These are phyloP conservation scores for Daldinia eschscholtzii DNA, from an alignment of 2,329 filamentous ascomycete genomes.

Conservation along the genomic window DNA sequence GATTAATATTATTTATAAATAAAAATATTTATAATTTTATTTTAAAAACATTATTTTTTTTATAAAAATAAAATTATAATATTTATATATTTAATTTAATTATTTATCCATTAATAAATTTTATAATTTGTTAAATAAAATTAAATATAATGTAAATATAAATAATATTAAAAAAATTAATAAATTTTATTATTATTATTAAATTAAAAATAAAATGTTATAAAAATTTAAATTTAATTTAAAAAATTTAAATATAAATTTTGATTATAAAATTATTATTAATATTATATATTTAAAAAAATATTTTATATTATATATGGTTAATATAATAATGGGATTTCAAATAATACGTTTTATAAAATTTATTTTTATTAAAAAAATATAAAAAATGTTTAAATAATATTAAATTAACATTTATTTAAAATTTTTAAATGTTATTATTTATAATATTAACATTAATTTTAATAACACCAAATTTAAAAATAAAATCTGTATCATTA, in stretches of 20 bases:
- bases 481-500: neutral
- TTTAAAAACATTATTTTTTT: neutral
- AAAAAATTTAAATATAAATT: neutral
- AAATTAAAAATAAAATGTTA: too few species aligned
- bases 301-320: neutral
- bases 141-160: conserved; percentile 1
- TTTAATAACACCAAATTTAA: conserved; percentile 1
- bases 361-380: neutral
- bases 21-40: neutral
- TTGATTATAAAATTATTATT: conserved; percentile 6
- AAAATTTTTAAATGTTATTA: neutral
- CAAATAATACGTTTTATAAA: neutral
- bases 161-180: too few species aligned
- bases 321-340: neutral
- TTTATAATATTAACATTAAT: neutral
- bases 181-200: too few species aligned
- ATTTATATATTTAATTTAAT: neutral
- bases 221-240: too few species aligned
- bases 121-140: conserved; percentile 4
- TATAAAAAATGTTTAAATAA: too few species aligned
- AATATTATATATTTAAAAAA: conserved; percentile 7
- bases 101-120: neutral
- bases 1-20: neutral
- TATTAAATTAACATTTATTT: conserved; percentile 8
- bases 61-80: neutral